These are phyloP conservation scores for Penicillium diatomitis DNA, from an alignment of 495 filamentous ascomycete genomes.

Conservation along the genomic window DNA sequence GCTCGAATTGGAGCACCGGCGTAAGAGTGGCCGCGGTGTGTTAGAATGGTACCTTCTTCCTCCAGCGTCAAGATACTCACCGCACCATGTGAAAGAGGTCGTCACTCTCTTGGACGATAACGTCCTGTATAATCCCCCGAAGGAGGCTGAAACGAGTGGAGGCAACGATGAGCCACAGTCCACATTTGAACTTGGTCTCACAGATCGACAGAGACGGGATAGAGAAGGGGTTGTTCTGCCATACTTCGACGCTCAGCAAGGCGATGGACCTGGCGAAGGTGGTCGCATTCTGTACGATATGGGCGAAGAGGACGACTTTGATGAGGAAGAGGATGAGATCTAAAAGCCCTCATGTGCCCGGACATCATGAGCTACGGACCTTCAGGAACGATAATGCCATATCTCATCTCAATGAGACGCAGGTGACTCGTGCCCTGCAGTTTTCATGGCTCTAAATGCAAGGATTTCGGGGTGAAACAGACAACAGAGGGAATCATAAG, in stretches of 20 bases:
- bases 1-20: conserved; percentile 74
- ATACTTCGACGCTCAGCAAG: conserved; percentile 89
- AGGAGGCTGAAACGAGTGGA: conserved; percentile 20
- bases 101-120: conserved; percentile 74
- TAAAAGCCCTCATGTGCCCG: conserved; percentile 24
- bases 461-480: too few species aligned
- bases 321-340: conserved; percentile 98
- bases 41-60: conserved; percentile 68
- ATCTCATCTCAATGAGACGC: conserved; percentile 7
- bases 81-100: conserved; percentile 31
- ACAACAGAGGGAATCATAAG: too few species aligned
- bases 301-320: conserved; percentile 95
- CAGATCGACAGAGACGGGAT: conserved; percentile 78
- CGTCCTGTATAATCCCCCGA: conserved; percentile 49
- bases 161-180: conserved; percentile 47
- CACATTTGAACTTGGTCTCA: conserved; percentile 80
- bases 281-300: conserved; percentile 94
- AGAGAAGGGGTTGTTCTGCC: conserved; percentile 84
- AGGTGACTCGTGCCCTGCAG: conserved; percentile 32
- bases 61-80: conserved; percentile 26
- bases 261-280: conserved; percentile 66
- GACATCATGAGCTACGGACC: neutral
- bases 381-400: conserved; percentile 2
- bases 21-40: conserved; percentile 70
- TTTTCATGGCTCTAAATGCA: conserved; percentile 19